phyloP scores from a whole-genome alignment of 805 yeast genomes.

The Cyberlindnera lachancei region DNA sequence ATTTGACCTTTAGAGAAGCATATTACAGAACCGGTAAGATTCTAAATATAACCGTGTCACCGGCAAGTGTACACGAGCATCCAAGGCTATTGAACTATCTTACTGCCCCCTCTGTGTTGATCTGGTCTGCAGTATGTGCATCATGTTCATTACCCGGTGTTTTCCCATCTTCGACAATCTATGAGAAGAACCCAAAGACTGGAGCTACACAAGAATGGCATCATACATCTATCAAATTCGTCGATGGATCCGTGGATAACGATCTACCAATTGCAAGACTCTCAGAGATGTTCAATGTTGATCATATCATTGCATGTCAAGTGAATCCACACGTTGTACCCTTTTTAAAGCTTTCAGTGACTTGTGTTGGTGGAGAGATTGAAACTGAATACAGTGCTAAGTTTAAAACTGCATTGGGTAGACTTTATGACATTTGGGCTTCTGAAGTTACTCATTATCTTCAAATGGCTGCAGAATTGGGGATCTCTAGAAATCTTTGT shows the following conservation, averaged over 20 bases:
- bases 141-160: slow-evolving; percentile 92
- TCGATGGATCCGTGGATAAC: slow-evolving; percentile 94
- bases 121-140: slow-evolving; percentile 89
- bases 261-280: slow-evolving; percentile 87
- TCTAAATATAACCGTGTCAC: slow-evolving; percentile 89
- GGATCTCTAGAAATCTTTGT: slow-evolving; percentile 63
- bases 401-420: slow-evolving; percentile 43
- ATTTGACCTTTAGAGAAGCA: slow-evolving; percentile 88
- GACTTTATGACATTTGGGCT: slow-evolving; percentile 49
- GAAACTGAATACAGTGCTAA: slow-evolving; percentile 54
- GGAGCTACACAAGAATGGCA: slow-evolving; percentile 80
- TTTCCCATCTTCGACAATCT: slow-evolving; percentile 78
- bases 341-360: slow-evolving; percentile 57
- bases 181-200: slow-evolving; percentile 73
- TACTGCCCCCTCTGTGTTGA: slow-evolving; percentile 73
- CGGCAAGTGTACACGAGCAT: slow-evolving; percentile 86
- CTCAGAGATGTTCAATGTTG: slow-evolving; percentile 95
- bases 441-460: slow-evolving; percentile 75
- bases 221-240: slow-evolving; percentile 65
- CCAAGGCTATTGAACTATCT: slow-evolving; percentile 74
- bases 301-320: slow-evolving; percentile 95
- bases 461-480: slow-evolving; percentile 67
- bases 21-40: slow-evolving; percentile 90
- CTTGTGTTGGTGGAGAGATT: slow-evolving; percentile 61
- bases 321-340: slow-evolving; percentile 97